phyloP scores from a whole-genome alignment of 1,284 basidiomycete genomes.

The Tilletia caries region DNA sequence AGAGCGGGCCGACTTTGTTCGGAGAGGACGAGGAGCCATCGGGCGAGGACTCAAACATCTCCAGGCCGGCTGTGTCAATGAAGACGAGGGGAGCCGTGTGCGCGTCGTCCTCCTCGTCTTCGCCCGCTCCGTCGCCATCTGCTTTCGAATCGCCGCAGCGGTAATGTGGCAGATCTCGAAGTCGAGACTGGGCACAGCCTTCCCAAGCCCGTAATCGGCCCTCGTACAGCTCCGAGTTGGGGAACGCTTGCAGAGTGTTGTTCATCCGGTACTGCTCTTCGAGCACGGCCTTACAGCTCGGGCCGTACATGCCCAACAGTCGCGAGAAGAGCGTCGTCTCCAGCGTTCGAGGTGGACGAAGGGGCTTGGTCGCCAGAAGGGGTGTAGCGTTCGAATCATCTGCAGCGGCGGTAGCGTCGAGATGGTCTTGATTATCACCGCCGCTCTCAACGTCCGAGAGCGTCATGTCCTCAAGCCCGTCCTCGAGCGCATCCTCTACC shows the following conservation, averaged over 20 bases:
- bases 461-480: neutral
- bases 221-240: constrained; percentile 76
- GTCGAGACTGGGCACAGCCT: constrained; percentile 68
- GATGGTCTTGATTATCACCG: neutral
- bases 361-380: constrained; percentile 18
- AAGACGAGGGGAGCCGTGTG: constrained; percentile 77
- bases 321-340: constrained; percentile 89
- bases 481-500: neutral
- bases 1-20: neutral
- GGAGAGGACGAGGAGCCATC: neutral
- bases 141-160: neutral
- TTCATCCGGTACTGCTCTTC: constrained; percentile 71
- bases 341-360: constrained; percentile 70
- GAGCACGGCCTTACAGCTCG: constrained; percentile 78
- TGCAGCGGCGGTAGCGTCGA: neutral
- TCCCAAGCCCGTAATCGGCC: constrained; percentile 68
- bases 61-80: constrained; percentile 65
- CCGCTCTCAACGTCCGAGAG: constrained; percentile 2
- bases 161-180: constrained; percentile 63
- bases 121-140: constrained; percentile 50
- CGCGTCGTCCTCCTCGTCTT: constrained; percentile 70
- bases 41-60: constrained; percentile 13
- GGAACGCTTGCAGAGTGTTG: constrained; percentile 76
- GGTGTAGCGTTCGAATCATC: neutral
- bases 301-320: constrained; percentile 79